Percentiles rank a stretch among this genome's conserved stretches.
These are phyloP conservation scores for Candida pseudofarinosa DNA, from an alignment of 805 yeast species.

Conservation along the genomic window DNA sequence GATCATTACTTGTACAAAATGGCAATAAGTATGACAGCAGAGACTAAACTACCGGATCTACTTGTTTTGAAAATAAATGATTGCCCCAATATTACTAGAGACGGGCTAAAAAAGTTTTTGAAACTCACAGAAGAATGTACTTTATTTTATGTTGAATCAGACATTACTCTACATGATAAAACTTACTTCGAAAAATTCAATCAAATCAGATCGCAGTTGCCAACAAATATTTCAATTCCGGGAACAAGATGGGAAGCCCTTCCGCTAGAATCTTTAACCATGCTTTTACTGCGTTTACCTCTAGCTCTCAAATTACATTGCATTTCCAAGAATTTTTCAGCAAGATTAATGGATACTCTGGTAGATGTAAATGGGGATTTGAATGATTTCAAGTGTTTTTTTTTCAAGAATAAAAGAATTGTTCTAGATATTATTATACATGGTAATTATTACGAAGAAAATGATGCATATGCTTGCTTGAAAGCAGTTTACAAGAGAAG, in stretches of 20 bases:
- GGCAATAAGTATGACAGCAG: constrained; percentile 12
- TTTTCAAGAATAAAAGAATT: constrained; percentile 1
- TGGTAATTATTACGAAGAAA: constrained; percentile 1
- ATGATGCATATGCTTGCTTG: background rate
- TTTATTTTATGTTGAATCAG: constrained; percentile 6
- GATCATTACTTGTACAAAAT: constrained; percentile 28
- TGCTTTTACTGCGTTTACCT: constrained; percentile 16
- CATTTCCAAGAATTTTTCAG: constrained; percentile 13
- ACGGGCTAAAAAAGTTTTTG: constrained; percentile 6
- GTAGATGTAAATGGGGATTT: background rate
- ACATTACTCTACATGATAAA: background rate
- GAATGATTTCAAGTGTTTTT: no score
- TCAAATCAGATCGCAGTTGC: background rate
- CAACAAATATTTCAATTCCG: constrained; percentile 6
- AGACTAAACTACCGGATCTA: constrained; percentile 15
- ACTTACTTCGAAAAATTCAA: background rate
- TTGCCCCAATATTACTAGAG: constrained; percentile 15
- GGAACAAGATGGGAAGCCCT: constrained; percentile 23
- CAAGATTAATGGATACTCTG: constrained; percentile 5
- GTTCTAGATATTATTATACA: constrained; percentile 16
- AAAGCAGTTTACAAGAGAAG: background rate
- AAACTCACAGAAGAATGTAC: background rate
- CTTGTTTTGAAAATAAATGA: constrained; percentile 19
- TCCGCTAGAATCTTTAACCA: constrained; percentile 7
- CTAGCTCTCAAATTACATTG: constrained; percentile 21